Conservation (phyloP, 192 early-diverging fungal genomes). For the Podila verticillata region DNA sequence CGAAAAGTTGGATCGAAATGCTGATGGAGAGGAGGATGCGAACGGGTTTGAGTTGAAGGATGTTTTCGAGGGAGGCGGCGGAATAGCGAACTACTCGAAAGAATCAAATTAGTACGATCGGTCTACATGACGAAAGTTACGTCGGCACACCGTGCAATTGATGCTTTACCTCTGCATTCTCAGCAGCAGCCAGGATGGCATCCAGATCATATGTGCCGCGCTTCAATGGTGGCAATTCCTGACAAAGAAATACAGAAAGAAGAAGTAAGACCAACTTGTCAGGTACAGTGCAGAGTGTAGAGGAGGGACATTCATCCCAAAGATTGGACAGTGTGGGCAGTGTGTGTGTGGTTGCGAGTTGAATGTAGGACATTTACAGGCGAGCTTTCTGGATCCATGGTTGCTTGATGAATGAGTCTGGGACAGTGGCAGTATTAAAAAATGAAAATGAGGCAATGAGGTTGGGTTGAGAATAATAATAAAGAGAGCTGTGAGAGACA, state of each 20-base stretch:
- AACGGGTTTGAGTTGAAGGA: constrained; percentile 45
- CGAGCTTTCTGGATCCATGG: constrained; percentile 47
- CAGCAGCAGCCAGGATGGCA: constrained; percentile 45
- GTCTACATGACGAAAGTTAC: neutral
- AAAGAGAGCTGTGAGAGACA: neutral
- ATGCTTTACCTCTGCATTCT: constrained; percentile 26
- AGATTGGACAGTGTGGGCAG: neutral
- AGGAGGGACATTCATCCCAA: neutral
- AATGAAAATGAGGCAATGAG: neutral
- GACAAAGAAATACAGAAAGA: neutral
- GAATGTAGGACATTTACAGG: constrained; percentile 13
- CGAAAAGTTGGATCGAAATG: constrained; percentile 27
- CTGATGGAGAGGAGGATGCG: constrained; percentile 35
- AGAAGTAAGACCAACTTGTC: neutral
- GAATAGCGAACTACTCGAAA: constrained; percentile 33
- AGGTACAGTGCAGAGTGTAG: neutral
- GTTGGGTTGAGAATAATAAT: neutral
- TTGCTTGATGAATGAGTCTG: neutral
- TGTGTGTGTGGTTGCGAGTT: neutral
- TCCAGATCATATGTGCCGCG: constrained; percentile 48
- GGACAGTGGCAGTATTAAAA: neutral
- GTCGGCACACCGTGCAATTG: neutral
- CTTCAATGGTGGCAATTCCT: constrained; percentile 49
- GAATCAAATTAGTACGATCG: no score
- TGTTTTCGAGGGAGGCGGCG: constrained; percentile 32